Evolutionary conservation across 371 early-diverging fungal genomes (phyloP), one percentile per base, ranked within the genome.

Genomic region (Parasitella parasitica): DNA sequence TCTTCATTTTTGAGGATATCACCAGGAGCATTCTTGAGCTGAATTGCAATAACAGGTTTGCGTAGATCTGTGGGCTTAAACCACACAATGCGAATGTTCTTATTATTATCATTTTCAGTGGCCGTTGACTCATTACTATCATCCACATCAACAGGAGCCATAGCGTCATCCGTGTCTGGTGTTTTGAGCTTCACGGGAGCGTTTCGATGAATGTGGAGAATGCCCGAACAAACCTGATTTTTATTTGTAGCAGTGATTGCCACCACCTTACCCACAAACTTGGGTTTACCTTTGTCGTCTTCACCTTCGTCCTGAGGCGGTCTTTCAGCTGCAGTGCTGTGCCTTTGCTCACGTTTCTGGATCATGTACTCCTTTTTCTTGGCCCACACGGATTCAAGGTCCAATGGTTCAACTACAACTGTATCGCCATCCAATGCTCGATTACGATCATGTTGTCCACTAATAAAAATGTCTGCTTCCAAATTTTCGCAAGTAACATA

Each of bases 351-450:
- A 9, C 54, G 59, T 20, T 55, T 63, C 27, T 56, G 54, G 12
- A 15, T 41, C 51, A 61, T 59, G 7, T 32, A 27, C n/a, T 69
- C 64, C 32, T 73, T 64, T 38, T 69, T 72, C 34, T 60, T 63
- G 0, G 54, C 35, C 69, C 72, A 68, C 6, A 84, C 63, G 34
- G 77, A 82, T 1, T 73, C 80, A 0, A 81, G 78, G 37, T 79
- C 77, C 15, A 89, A 54, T 6, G 91, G 56, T 54, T 71, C 62
- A 4, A 94, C 73, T 11, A 82, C 82, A 5, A 94, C 94, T 0
- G 78, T 54, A 50, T 94, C 94, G 11, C 90, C 91, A 6, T 90
- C 86, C 15, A 92, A 66, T 1, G 92, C 91, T n/a, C 94, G 86
- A 67, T 94, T 94, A 39, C 91, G 87, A 35, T 75, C 63, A 9